Percentiles rank a stretch among this genome's conserved stretches.
These are phyloP conservation scores for Arthrobotrys conoides DNA, from an alignment of 2,329 filamentous ascomycete genomes.

Conservation along the genomic window DNA sequence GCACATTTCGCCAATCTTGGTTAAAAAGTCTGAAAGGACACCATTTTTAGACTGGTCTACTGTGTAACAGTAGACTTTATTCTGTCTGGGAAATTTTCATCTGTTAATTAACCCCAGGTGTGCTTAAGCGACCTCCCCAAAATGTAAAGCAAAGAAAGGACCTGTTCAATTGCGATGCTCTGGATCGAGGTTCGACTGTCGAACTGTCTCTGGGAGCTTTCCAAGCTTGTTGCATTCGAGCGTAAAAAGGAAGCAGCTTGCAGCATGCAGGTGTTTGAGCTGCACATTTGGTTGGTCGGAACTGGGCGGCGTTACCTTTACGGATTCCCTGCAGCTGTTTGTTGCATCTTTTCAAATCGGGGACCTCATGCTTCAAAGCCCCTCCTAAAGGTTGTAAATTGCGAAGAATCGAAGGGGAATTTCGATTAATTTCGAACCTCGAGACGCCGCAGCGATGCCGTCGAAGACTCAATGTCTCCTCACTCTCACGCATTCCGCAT, in stretches of 20 bases:
- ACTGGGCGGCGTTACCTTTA: slow-evolving; percentile 22
- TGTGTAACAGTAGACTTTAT: not conserved
- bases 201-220: slow-evolving; percentile 18
- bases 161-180: slow-evolving; percentile 24
- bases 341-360: slow-evolving; percentile 18
- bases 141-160: slow-evolving; percentile 8
- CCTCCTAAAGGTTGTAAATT: slow-evolving; percentile 28
- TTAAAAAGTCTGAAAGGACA: not conserved
- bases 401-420: slow-evolving; percentile 32
- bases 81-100: slow-evolving; percentile 15
- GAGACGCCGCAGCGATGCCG: slow-evolving; percentile 23
- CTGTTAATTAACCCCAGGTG: not conserved
- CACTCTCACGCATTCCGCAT: slow-evolving; percentile 42
- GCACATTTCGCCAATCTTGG: not conserved
- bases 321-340: slow-evolving; percentile 31
- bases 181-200: slow-evolving; percentile 29
- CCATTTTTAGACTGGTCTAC: not conserved
- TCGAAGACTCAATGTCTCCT: slow-evolving; percentile 50
- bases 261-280: slow-evolving; percentile 41
- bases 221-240: slow-evolving; percentile 36
- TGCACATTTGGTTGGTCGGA: slow-evolving; percentile 44
- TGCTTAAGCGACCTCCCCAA: slow-evolving; percentile 39
- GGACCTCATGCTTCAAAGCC: slow-evolving; percentile 27
- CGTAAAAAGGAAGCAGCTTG: slow-evolving; percentile 35
- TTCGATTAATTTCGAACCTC: slow-evolving; percentile 1